Percentiles rank a stretch among this genome's conserved stretches.
Conservation (phyloP, 257 asterid genomes). For the Voacanga thouarsii region DNA sequence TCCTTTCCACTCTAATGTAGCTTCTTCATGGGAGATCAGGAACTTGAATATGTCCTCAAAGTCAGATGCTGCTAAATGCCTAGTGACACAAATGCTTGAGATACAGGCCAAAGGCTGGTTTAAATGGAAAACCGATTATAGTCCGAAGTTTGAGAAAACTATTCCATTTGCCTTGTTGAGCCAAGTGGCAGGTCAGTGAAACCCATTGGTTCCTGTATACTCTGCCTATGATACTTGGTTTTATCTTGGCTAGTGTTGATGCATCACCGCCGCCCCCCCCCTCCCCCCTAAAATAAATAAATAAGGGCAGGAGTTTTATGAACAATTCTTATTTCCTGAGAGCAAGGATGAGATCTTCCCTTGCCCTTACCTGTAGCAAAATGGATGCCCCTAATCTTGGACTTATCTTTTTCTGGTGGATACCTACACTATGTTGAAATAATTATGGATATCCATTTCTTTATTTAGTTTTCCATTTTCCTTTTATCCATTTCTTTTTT, state of each 20-base stretch:
- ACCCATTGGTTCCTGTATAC: neutral
- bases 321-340: neutral
- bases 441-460: neutral
- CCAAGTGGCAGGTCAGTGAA: slow-evolving; percentile 89
- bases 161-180: slow-evolving; percentile 85
- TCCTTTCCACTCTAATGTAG: slow-evolving; percentile 37
- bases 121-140: slow-evolving; percentile 72
- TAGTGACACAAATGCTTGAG: slow-evolving; percentile 84
- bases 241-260: neutral
- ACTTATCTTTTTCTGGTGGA: neutral
- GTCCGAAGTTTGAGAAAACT: slow-evolving; percentile 70
- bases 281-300: no score
- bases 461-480: neutral
- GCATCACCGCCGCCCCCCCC: no score
- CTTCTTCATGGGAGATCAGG: slow-evolving; percentile 96
- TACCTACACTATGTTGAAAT: neutral
- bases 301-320: neutral
- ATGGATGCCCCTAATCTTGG: neutral
- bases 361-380: neutral
- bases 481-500: neutral
- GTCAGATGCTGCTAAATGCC: slow-evolving; percentile 49
- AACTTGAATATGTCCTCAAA: slow-evolving; percentile 53
- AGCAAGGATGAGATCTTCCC: neutral
- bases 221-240: neutral
- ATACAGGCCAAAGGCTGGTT: slow-evolving; percentile 75